Evolutionary conservation across 2,329 filamentous ascomycete species (phyloP), one percentile per base, ranked within the genome.

Genomic region (Tolypocladium ophioglossoides): DNA sequence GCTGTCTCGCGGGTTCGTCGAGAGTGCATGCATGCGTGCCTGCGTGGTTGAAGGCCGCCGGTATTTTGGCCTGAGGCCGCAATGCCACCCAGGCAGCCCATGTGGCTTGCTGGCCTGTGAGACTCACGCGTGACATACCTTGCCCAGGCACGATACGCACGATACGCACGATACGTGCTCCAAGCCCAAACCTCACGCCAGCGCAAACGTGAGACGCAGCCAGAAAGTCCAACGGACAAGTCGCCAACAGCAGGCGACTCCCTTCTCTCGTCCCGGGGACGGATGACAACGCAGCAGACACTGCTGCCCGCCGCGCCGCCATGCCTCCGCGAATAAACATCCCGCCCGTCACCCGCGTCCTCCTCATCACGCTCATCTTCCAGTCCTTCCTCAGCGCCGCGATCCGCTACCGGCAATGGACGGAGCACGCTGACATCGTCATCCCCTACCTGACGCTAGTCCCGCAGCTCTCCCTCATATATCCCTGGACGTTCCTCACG

Each of bases 401-500:
- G 61, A 83, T 95, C 70, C 82, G 89, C 54, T 87, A 87, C 66
- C 78, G 81, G 57, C 82, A 86, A 72, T 86, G 84, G 79, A 79
- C 74, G 51, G 78, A 74, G 64, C 75, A 81, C 69, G 80, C 74
- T 63, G 77, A 78, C 66, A 84, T 86, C 60, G 82, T 89, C 62
- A 84, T 94, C 56, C 90, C 92, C 56, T 97, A 92, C 74, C 79
- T 99, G 56, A 88, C 87, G 53, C 80, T 97, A 57, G 83, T 97
- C 46, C 94, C 94, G 8, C 85, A 89, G 63, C 76, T 85, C 54
- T 92, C 91, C 55, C 75, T 95, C 56, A 79, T 89, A 64, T 96
- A 95, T 67, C 94, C 94, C 0, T 99, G 94, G 94, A 95, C 91
- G 1, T 87, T 96, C 59, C 64, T 95, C 54, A 88, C 89, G 3